Base-by-base conservation (phyloP, 2,329 filamentous ascomycete species). In the Davidsoniella neocaledoniae region DNA sequence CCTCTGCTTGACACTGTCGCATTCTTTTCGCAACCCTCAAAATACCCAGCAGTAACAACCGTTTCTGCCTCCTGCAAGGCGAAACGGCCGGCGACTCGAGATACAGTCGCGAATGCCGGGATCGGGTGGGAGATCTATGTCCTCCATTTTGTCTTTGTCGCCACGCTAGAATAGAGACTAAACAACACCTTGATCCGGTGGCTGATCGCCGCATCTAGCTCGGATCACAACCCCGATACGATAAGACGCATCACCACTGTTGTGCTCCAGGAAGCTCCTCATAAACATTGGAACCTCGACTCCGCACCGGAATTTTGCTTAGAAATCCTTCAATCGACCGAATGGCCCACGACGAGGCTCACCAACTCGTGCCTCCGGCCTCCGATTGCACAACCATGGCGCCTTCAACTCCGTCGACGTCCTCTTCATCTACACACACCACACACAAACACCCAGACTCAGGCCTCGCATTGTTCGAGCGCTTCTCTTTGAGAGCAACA, bases 401-500 rank as follows among this genome's bases (percentile, higher is more conserved):
- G 36, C 46, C 50, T 17, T 26, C 49, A 10, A 43, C 43, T 16
- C 9, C 42, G 26, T 19, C 51, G n/a, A 26, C 4, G 74, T 81
- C 58, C 66, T 82, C 57, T 55, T 56, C 48, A 54, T 67, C 19
- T 68, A 73, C 0, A 58, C 68, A 33, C 62, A 60, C 53, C 74
- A 68, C 60, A 63, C 81, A 33, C 29, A 33, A 33, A 12, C n/a
- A 72, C 74, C 1, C 50, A 57, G 19, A 76, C 76, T 63, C 40
- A 12, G 43, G 25, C 37, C 48, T 67, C 57, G 72, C 71, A 44
- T 58, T 63, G 46, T 58, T 77, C 55, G 71, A 81, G 60, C 67
- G 66, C 57, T 80, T 76, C 73, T 70, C 74, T 19, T 63, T 68
- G 44, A 58, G 61, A 38, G 75, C 76, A 46, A 76, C 75, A 33